Conservation (phyloP, 805 yeast genomes). For the Candida oleophila region DNA sequence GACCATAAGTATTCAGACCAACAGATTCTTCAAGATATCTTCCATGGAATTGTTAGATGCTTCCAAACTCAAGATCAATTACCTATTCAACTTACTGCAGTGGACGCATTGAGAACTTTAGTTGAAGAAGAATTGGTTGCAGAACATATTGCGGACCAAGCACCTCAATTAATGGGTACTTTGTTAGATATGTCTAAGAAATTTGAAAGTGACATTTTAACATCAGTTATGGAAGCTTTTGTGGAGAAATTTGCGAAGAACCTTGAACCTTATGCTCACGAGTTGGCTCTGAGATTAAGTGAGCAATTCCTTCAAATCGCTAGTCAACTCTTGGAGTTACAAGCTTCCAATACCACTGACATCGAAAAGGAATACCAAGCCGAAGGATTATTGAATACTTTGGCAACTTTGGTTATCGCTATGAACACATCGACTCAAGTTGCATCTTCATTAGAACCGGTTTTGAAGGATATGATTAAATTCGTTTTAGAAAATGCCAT, state of each 20-base stretch:
- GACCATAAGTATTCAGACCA: constrained; percentile 33
- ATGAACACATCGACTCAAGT: constrained; percentile 42
- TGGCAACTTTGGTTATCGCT: constrained; percentile 42
- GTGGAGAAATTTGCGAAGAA: constrained; percentile 43
- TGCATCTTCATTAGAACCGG: constrained; percentile 30
- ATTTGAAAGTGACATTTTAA: constrained; percentile 42
- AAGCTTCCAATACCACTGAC: constrained; percentile 17
- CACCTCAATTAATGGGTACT: constrained; percentile 45
- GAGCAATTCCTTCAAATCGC: constrained; percentile 75
- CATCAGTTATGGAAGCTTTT: constrained; percentile 45
- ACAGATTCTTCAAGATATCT: constrained; percentile 36
- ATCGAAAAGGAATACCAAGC: constrained; percentile 45
- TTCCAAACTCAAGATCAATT: constrained; percentile 43
- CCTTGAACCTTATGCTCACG: constrained; percentile 41
- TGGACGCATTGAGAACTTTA: constrained; percentile 50
- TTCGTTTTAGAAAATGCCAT: constrained; percentile 40
- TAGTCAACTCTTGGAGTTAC: constrained; percentile 46
- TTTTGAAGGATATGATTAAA: constrained; percentile 32
- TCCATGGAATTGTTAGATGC: constrained; percentile 40
- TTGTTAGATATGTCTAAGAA: constrained; percentile 44
- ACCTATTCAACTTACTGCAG: constrained; percentile 51
- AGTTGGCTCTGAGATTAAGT: constrained; percentile 51
- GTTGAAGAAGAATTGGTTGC: constrained; percentile 47
- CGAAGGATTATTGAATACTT: constrained; percentile 40
- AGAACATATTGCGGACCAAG: constrained; percentile 40